Evolutionary conservation across 2,329 filamentous ascomycete genomes (phyloP), one percentile per base, ranked within the genome.

Genomic region (Alternaria triticina): DNA sequence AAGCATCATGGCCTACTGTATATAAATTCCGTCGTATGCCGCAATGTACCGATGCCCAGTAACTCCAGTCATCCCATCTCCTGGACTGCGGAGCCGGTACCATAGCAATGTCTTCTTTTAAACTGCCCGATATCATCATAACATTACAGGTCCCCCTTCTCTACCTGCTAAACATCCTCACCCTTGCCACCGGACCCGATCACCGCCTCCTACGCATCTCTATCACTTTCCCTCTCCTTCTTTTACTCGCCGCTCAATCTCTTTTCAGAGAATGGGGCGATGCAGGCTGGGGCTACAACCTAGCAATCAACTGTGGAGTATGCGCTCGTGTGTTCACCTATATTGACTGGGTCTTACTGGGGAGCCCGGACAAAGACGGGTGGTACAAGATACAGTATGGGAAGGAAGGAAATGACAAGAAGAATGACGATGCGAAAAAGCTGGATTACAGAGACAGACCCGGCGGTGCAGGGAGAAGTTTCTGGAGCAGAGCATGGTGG

Each of bases 401-500:
- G 2, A 54, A 57, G 13, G 54, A 43, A 17, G 40, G 17, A 15
- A 5, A 44, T 22, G 51, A 47, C 20, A 33, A 59, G 15, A 43
- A 15, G 33, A 59, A 57, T 8, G 57, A 47, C 9, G 17, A 62
- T 25, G 43, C 13, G 6, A 40, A 27, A 15, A 54, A 59, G 40
- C 54, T 56, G 23, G 36, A 44, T 45, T 27, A 43, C n/a, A 25
- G 22, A 15, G 23, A 12, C 3, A 54, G 28, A 43, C 45, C 61
- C 7, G 57, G 52, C 2, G 55, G 55, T 12, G 51, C 45, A 22
- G 50, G 71, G 59, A 10, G 23, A 28, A 15, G 33, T 28, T 23
- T 74, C 69, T 27, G 28, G 54, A 28, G 33, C 15, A 65, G 74
- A 28, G 8, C 69, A 2, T 76, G 73, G 73, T 76, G 71, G 71